Percentiles rank a stretch among this genome's conserved stretches.
phyloP scores from a whole-genome alignment of 108 stramenopile species.

The Cyclotella choctawhatcheeana region DNA sequence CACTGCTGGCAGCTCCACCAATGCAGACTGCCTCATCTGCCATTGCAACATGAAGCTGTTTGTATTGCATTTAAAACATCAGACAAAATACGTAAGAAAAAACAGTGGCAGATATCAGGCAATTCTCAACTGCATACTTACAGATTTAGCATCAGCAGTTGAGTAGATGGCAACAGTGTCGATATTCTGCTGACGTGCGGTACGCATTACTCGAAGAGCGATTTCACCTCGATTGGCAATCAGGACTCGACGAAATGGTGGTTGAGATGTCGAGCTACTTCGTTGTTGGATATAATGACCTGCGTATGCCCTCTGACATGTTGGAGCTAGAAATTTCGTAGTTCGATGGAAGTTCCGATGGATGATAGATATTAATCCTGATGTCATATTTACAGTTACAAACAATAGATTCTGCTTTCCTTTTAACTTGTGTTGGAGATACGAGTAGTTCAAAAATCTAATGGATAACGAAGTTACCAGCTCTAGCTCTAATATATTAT shows the following conservation, averaged over 20 bases:
- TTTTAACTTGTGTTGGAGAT: too few species aligned
- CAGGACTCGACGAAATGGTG: conserved; percentile 80
- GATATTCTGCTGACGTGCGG: conserved; percentile 78
- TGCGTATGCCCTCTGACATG: conserved; percentile 4
- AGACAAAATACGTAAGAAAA: background rate
- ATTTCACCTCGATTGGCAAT: conserved; percentile 97
- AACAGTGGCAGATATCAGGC: too few species aligned
- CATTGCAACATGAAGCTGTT: conserved; percentile 55
- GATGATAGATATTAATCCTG: background rate
- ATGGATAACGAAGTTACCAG: too few species aligned
- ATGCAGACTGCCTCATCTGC: conserved; percentile 88
- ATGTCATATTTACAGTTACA: background rate
- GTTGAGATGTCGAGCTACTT: conserved; percentile 12
- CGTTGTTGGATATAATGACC: conserved; percentile 10
- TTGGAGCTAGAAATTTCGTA: background rate
- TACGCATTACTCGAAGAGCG: conserved; percentile 90
- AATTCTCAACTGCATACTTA: background rate
- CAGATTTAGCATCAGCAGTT: conserved; percentile 76
- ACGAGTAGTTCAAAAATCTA: too few species aligned
- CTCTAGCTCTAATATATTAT: too few species aligned
- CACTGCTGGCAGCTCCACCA: conserved; percentile 76
- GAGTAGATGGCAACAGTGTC: conserved; percentile 93
- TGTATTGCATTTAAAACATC: background rate
- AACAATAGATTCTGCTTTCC: too few species aligned
- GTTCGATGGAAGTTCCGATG: background rate